Conservation (phyloP, 176 grass and related monocot species). For the Oryza nivara region DNA sequence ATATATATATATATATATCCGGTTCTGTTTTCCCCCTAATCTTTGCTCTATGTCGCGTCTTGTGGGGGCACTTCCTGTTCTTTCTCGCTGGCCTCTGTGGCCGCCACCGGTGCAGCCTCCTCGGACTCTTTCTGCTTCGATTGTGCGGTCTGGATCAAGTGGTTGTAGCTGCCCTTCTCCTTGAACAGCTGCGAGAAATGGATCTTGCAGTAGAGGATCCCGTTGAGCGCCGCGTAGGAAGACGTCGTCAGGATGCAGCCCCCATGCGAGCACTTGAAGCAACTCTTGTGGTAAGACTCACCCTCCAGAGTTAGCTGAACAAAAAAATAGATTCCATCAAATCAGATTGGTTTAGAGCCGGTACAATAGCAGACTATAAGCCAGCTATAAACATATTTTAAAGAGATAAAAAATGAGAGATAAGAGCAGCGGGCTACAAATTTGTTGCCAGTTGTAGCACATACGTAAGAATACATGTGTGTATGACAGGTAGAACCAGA, state of each 20-base stretch:
- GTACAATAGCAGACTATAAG: too few relatives aligned
- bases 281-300: slow-evolving; percentile 86
- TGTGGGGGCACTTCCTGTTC: slow-evolving; percentile 29
- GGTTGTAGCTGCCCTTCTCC: slow-evolving; percentile 96
- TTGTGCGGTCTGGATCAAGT: slow-evolving; percentile 70
- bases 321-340: neutral
- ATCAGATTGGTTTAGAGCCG: neutral
- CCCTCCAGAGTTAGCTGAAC: slow-evolving; percentile 77
- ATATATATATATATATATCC: neutral
- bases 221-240: slow-evolving; percentile 77
- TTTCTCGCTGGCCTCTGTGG: neutral
- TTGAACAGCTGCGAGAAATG: slow-evolving; percentile 95
- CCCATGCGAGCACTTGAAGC: slow-evolving; percentile 92
- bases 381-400: too few relatives aligned
- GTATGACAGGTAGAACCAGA: too few relatives aligned
- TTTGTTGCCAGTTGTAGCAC: too few relatives aligned
- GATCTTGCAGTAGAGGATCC: slow-evolving; percentile 93
- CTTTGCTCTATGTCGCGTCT: slow-evolving; percentile 37
- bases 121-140: slow-evolving; percentile 54
- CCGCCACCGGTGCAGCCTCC: slow-evolving; percentile 25
- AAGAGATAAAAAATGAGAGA: too few relatives aligned
- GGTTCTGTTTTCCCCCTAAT: slow-evolving; percentile 16
- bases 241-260: slow-evolving; percentile 86
- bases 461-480: too few relatives aligned
- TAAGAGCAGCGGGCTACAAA: too few relatives aligned